Base-by-base conservation (phyloP, 1,284 basidiomycete species). In the Apiotrichum porosum region DNA sequence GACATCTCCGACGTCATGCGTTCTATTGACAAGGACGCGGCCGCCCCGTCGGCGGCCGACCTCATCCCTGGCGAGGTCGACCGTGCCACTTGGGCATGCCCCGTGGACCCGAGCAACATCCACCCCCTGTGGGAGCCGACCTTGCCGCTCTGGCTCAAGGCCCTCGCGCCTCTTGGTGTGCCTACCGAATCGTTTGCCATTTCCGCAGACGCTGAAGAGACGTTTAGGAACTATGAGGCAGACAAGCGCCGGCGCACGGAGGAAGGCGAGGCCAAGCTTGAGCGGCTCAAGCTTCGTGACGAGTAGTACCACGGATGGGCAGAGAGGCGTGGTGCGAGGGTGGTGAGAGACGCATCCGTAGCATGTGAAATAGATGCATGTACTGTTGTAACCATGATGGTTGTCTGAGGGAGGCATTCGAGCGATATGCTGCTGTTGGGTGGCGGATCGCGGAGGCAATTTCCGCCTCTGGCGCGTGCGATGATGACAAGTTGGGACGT, bases 61-160 rank as follows among this genome's bases (percentile, higher is more conserved):
- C 6, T 28, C 26, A 22, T 47, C 5, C 28, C 17, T 10, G 55
- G 54, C 31, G 60, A 62, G 38, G 66, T 65, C 3, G 61, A 64
- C 46, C 52, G 66, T 23, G 42, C 33, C 3, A 54, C 54, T 4
- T 71, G 66, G 65, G 66, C 64, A 1, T 68, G 65, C 51, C 62
- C 64, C 13, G 64, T 65, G 0, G 69, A 71, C 48, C 58, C 59
- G 17, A 63, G 62, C 12, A 71, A 69, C 38, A 65, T 71, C 31
- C 69, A 71, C 54, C 68, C 68, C 10, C 46, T 67, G 10, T 71
- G 68, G 68, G 69, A 71, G 52, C 62, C 65, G 38, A 69, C 69
- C 4, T 47, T 69, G 31, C 69, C 69, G 2, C 58, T 71, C 3
- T 71, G 69, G 69, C 46, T 65, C 32, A 56, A 60, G 24, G 60